A percentile compares a stretch with the other conserved stretches of the same genome.
These are phyloP conservation scores for Ogataea pini DNA, from an alignment of 805 yeast species.

Conservation along the genomic window DNA sequence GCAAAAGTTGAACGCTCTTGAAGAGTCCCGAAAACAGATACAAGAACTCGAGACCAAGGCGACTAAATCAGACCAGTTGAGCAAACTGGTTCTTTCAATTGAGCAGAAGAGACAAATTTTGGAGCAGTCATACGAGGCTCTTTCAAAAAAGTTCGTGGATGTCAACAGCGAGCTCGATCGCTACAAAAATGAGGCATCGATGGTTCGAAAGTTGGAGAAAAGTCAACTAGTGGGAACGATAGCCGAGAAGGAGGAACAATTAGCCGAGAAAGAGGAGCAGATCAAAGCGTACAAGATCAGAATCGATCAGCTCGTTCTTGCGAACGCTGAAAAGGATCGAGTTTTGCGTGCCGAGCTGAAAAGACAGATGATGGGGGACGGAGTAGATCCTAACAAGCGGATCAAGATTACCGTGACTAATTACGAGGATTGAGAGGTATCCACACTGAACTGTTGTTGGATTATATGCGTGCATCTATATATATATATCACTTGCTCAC, in stretches of 20 bases:
- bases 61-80: neutral
- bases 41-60: neutral
- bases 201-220: no score
- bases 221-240: no score
- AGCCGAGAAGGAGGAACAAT: neutral
- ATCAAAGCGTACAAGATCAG: conserved; percentile 6
- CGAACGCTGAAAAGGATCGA: neutral
- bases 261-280: conserved; percentile 14
- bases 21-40: neutral
- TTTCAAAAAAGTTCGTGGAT: conserved; percentile 15
- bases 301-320: neutral
- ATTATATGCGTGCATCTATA: no score
- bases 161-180: conserved; percentile 10
- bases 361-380: neutral
- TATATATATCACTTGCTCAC: neutral
- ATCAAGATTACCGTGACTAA: conserved; percentile 6
- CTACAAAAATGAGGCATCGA: conserved; percentile 7
- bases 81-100: neutral
- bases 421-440: neutral
- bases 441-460: no score
- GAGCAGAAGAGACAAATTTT: conserved; percentile 8
- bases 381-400: neutral
- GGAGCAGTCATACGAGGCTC: conserved; percentile 14
- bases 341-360: conserved; percentile 2
- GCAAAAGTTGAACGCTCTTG: conserved; percentile 8